A percentile compares a stretch with the other conserved stretches of the same genome.
Evolutionary conservation across 2,329 filamentous ascomycete genomes (phyloP).

Genomic region (Rhinocladiella similis): DNA sequence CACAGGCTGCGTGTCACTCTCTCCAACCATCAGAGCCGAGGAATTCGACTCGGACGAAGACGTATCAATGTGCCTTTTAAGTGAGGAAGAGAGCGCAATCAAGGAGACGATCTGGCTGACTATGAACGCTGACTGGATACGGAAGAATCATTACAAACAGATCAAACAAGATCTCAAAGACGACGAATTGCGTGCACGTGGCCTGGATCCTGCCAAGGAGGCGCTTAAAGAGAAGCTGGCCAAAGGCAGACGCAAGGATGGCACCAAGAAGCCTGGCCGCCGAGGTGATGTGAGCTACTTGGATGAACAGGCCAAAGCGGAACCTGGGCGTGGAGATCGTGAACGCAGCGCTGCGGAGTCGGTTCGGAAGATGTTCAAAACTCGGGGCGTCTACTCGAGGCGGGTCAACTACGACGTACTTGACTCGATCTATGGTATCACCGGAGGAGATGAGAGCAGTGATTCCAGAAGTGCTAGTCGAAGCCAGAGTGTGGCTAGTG

Average conservation of each 20-base stretch:
- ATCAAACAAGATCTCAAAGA: conserved; percentile 69
- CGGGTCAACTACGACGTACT: conserved; percentile 29
- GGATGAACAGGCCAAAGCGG: conserved; percentile 37
- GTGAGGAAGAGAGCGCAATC: conserved; percentile 69
- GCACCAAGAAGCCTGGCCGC: conserved; percentile 44
- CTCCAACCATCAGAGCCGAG: conserved; percentile 61
- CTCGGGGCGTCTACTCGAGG: conserved; percentile 26
- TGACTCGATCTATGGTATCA: conserved; percentile 24
- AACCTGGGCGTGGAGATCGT: conserved; percentile 4
- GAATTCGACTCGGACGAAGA: conserved; percentile 91
- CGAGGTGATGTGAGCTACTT: conserved; percentile 49
- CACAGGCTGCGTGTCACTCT: conserved; percentile 23
- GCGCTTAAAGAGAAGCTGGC: conserved; percentile 31
- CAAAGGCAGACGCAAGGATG: conserved; percentile 48
- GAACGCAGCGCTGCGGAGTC: conserved; percentile 23
- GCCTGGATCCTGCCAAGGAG: conserved; percentile 32
- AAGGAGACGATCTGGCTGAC: conserved; percentile 95
- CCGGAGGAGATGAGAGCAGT: conserved; percentile 9
- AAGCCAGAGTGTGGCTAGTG: conserved; percentile 14
- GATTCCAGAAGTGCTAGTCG: conserved; percentile 14
- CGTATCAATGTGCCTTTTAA: conserved; percentile 75
- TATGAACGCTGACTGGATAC: conserved; percentile 90
- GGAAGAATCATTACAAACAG: conserved; percentile 79
- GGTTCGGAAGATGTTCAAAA: conserved; percentile 27
- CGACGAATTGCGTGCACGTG: conserved; percentile 44